These are phyloP conservation scores for Candida verbasci DNA, from an alignment of 805 yeast genomes.

Conservation along the genomic window DNA sequence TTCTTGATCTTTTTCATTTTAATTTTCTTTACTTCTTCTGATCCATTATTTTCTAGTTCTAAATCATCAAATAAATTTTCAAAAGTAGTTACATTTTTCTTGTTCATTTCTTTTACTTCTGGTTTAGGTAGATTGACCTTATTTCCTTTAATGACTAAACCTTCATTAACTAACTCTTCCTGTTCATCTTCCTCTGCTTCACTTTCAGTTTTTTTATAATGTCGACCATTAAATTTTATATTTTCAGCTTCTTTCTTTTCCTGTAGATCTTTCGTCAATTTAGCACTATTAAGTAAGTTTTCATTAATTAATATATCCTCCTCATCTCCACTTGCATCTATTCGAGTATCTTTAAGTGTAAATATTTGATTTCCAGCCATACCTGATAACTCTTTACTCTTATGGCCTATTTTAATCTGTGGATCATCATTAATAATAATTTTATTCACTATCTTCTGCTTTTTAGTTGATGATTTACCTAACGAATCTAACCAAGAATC, in stretches of 20 bases:
- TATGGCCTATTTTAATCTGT: constrained; percentile 43
- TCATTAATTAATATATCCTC: constrained; percentile 37
- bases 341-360: constrained; percentile 51
- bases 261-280: constrained; percentile 24
- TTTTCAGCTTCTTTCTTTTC: constrained; percentile 21
- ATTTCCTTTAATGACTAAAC: constrained; percentile 6
- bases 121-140: constrained; percentile 3
- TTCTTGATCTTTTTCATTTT: constrained; percentile 11
- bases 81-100: neutral
- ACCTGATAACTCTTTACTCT: constrained; percentile 31
- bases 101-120: neutral
- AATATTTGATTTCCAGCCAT: constrained; percentile 44
- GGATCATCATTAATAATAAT: neutral
- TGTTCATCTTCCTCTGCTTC: constrained; percentile 12
- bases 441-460: constrained; percentile 2
- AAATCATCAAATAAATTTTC: constrained; percentile 7
- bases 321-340: constrained; percentile 29
- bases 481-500: constrained; percentile 40
- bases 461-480: constrained; percentile 12
- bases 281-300: constrained; percentile 18
- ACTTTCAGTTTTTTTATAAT: constrained; percentile 4
- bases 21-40: constrained; percentile 1
- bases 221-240: constrained; percentile 20
- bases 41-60: neutral
- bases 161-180: constrained; percentile 1